These are phyloP conservation scores for Arabidopsis arenosa DNA, from an alignment of 345 rosid genomes.

Conservation along the genomic window DNA sequence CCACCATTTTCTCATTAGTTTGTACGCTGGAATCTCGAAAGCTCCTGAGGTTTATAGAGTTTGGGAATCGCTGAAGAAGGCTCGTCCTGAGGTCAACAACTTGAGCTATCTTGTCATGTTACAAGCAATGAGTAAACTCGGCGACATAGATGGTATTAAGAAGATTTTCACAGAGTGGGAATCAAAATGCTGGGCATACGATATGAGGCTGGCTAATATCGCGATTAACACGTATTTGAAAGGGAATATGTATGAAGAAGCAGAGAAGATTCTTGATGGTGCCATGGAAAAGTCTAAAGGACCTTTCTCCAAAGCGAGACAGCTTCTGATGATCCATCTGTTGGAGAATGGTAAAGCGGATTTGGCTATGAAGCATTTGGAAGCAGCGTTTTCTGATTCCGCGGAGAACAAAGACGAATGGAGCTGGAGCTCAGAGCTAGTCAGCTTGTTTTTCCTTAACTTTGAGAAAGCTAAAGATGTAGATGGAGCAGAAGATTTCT, in stretches of 20 bases:
- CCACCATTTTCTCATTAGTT: slow-evolving; percentile 69
- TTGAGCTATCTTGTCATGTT: slow-evolving; percentile 61
- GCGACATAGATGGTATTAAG: slow-evolving; percentile 59
- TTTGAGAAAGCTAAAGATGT: slow-evolving; percentile 63
- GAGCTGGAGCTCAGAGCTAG: slow-evolving; percentile 49
- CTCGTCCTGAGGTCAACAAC: slow-evolving; percentile 51
- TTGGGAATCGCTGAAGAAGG: slow-evolving; percentile 61
- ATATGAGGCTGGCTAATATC: slow-evolving; percentile 60
- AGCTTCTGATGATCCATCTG: slow-evolving; percentile 64
- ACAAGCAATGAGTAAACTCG: slow-evolving; percentile 63
- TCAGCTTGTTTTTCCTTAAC: slow-evolving; percentile 50
- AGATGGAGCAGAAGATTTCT: slow-evolving; percentile 62
- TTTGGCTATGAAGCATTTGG: slow-evolving; percentile 56
- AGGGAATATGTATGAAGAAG: slow-evolving; percentile 61
- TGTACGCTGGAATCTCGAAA: slow-evolving; percentile 65
- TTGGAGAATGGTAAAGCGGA: slow-evolving; percentile 52
- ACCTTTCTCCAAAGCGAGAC: slow-evolving; percentile 51
- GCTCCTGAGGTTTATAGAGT: slow-evolving; percentile 60
- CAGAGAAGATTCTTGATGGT: slow-evolving; percentile 50
- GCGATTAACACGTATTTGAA: slow-evolving; percentile 57
- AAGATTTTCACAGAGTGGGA: slow-evolving; percentile 73
- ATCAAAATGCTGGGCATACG: slow-evolving; percentile 57
- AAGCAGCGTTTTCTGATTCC: slow-evolving; percentile 51
- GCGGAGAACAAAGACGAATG: slow-evolving; percentile 42
- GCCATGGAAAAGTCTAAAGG: slow-evolving; percentile 48